Percentiles rank a stretch among this genome's conserved stretches.
Conservation (phyloP, 164 flowering plant genomes). For the Echeveria elegans region DNA sequence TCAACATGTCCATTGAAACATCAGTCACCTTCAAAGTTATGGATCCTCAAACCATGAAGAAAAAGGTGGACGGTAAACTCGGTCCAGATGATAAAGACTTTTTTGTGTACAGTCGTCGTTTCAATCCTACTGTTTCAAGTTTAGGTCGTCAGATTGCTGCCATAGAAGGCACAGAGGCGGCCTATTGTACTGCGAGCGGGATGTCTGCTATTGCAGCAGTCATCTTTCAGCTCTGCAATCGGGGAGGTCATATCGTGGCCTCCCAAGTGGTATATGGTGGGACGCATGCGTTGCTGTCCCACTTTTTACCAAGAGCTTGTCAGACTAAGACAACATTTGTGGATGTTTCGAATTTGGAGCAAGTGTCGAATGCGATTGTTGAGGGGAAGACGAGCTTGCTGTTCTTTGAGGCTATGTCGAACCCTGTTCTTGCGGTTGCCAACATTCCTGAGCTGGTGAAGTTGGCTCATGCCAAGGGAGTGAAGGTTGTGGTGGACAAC, state of each 20-base stretch:
- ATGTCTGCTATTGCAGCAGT: constrained; percentile 81
- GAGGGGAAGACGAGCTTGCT: constrained; percentile 59
- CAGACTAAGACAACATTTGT: constrained; percentile 77
- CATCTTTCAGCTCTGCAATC: constrained; percentile 61
- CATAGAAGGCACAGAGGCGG: constrained; percentile 88
- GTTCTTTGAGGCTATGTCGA: constrained; percentile 70
- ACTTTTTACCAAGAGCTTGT: constrained; percentile 62
- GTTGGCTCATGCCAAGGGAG: too few species aligned
- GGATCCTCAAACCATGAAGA: constrained; percentile 84
- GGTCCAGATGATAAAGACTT: constrained; percentile 89
- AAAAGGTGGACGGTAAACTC: constrained; percentile 79
- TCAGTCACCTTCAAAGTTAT: constrained; percentile 96
- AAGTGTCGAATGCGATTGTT: constrained; percentile 41
- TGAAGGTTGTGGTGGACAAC: constrained; percentile 75
- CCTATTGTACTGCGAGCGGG: constrained; percentile 98
- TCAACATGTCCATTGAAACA: too few species aligned
- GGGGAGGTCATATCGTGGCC: constrained; percentile 80
- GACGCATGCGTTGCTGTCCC: constrained; percentile 74
- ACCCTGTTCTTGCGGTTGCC: constrained; percentile 73
- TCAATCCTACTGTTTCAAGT: constrained; percentile 79
- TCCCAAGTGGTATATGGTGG: constrained; percentile 72
- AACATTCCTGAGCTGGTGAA: constrained; percentile 54
- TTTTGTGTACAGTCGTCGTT: constrained; percentile 91
- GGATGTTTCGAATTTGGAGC: constrained; percentile 34
- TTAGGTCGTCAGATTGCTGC: constrained; percentile 98